Evolutionary conservation across 2,329 filamentous ascomycete species (phyloP).

Genomic region (Periglandula ipomoeae): DNA sequence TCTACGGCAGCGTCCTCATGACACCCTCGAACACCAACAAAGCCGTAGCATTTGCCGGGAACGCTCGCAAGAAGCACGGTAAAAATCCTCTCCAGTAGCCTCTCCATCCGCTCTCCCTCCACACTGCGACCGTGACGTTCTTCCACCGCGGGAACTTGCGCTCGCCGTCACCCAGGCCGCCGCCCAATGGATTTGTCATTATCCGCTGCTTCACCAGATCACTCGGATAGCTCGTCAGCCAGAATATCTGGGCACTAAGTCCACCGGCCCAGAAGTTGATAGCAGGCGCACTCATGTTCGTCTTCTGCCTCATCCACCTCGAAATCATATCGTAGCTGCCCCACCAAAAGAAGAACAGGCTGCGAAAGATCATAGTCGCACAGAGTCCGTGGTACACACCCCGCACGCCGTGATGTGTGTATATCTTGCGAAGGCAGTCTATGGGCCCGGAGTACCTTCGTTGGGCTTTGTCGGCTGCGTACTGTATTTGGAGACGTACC

Average conservation of each 20-base stretch:
- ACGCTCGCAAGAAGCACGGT: constrained; percentile 87
- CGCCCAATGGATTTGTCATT: constrained; percentile 88
- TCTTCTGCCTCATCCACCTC: constrained; percentile 54
- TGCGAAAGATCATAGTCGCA: constrained; percentile 80
- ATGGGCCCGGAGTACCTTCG: constrained; percentile 79
- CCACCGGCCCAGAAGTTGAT: constrained; percentile 98
- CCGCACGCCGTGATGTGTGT: constrained; percentile 59
- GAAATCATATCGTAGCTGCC: constrained; percentile 85
- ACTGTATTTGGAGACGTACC: constrained; percentile 88
- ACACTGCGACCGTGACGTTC: constrained; percentile 70
- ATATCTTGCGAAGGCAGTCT: constrained; percentile 68
- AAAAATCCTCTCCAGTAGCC: constrained; percentile 92
- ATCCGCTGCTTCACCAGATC: constrained; percentile 94
- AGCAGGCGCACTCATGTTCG: constrained; percentile 62
- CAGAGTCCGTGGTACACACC: constrained; percentile 81
- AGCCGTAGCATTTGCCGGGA: constrained; percentile 90
- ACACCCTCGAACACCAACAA: constrained; percentile 88
- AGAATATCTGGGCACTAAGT: constrained; percentile 86
- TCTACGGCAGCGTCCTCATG: constrained; percentile 56
- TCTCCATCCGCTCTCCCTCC: constrained; percentile 61
- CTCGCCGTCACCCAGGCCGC: constrained; percentile 55
- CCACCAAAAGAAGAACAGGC: constrained; percentile 99
- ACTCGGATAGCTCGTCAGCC: constrained; percentile 83
- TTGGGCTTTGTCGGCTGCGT: constrained; percentile 67
- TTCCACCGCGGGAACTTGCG: constrained; percentile 67